Base-by-base conservation (phyloP, 1,139 yeast species). In the Ogataea hybrid region DNA sequence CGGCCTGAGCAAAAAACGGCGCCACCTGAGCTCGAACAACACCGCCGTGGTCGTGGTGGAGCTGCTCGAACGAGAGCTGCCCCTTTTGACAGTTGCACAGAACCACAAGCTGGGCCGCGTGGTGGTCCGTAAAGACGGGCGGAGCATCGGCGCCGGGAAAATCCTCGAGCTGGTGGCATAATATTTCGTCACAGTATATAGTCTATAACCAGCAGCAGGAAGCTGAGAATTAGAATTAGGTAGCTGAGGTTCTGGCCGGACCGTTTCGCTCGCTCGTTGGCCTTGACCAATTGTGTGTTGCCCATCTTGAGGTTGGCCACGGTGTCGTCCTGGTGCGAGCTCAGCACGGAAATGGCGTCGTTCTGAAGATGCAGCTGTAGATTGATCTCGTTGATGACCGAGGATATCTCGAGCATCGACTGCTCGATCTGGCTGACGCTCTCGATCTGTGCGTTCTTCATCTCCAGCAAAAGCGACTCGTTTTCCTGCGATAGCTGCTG, bases 111-210 rank as follows among this genome's bases (percentile, higher is more conserved):
- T 92, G 36, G 96, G 97, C 2, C 74, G 96, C 54, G 70, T 92
- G 18, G 92, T 94, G 6, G 64, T 92, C 34, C 79, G 98, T 58
- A 79, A 84, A 54, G 96, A 87, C 53, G 97, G 97, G 2, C 59
- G 70, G 22, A 88, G 97, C 0, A 75, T 92, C 37, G 97, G 95
- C 8, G 96, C 97, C 0, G 97, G 97, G 22, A 71, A 70, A 2
- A 80, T 82, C 30, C 42, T 59, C 15, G 62, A 46, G 16, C 32
- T 51, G 21, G 25, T 42, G 6, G 28, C 29, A 16, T 31, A 10
- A 35, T 28, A 28, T 5, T 12, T 11, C 16, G 28, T 37, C 59
- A 75, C 22, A 79, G 64, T 50, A 79, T 63, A 52, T 70, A 75
- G 59, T 88, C 96, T 42, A 84, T 69, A 34, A 82, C 62, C 41